A percentile compares a stretch with the other conserved stretches of the same genome.
Evolutionary conservation across 768 basidiomycete genomes (phyloP).

Genomic region (Xerocomus spinulosus): DNA sequence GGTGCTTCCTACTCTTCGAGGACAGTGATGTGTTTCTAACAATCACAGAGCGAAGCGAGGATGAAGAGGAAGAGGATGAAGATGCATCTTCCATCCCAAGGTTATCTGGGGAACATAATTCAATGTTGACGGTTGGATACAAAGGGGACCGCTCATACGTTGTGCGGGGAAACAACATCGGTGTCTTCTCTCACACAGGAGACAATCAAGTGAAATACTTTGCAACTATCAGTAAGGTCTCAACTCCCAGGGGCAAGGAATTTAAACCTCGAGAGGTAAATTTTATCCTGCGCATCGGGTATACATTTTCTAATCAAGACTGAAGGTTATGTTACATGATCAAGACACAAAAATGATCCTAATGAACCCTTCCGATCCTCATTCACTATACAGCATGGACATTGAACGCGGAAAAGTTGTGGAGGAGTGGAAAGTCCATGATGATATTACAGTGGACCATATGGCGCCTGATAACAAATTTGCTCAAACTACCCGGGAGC

Average conservation of each 20-base stretch:
- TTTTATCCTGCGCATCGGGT: constrained; percentile 4
- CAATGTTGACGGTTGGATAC: constrained; percentile 90
- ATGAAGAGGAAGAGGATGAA: constrained; percentile 36
- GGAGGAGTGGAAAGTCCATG: constrained; percentile 98
- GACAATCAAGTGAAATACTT: constrained; percentile 76
- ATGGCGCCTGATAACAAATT: constrained; percentile 94
- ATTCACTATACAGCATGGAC: constrained; percentile 87
- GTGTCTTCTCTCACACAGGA: constrained; percentile 76
- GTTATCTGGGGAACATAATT: constrained; percentile 66
- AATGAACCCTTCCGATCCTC: constrained; percentile 75
- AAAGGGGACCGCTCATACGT: constrained; percentile 94
- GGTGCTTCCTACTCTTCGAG: constrained; percentile 36
- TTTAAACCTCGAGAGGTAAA: constrained; percentile 84
- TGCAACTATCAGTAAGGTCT: constrained; percentile 80
- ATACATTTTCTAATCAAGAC: constrained; percentile 6
- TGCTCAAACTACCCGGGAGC: constrained; percentile 86
- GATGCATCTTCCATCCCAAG: constrained; percentile 36
- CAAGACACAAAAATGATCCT: constrained; percentile 95
- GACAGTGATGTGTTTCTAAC: constrained; percentile 1
- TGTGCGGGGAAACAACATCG: constrained; percentile 86
- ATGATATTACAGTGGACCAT: constrained; percentile 78
- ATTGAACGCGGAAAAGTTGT: constrained; percentile 93
- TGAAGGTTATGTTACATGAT: constrained; percentile 91
- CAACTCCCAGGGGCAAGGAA: constrained; percentile 72
- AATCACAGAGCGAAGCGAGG: constrained; percentile 42